Conservation (phyloP, 1,284 basidiomycete genomes). For the Phellopilus nigrolimitatus region DNA sequence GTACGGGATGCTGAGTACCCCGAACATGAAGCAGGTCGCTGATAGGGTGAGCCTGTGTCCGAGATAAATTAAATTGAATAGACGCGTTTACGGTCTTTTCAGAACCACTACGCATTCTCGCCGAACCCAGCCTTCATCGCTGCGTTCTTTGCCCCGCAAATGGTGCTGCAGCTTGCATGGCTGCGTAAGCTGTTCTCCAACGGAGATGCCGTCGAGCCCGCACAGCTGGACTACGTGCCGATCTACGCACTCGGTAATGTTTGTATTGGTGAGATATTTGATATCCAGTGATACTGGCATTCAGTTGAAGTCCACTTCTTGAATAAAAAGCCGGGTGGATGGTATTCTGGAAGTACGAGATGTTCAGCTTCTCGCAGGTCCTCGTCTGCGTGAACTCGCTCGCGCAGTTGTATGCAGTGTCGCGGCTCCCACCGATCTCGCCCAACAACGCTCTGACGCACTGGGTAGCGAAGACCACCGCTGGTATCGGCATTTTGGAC, state of each 20-base stretch:
- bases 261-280: slow-evolving; percentile 31
- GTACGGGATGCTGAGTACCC: slow-evolving; percentile 30
- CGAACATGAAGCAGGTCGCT: slow-evolving; percentile 35
- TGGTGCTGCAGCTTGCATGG: slow-evolving; percentile 30
- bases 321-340: slow-evolving; percentile 31
- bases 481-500: slow-evolving; percentile 33
- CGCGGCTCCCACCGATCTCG: slow-evolving; percentile 25
- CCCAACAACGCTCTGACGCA: slow-evolving; percentile 27
- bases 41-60: slow-evolving; percentile 29
- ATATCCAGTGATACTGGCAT: not conserved
- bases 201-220: slow-evolving; percentile 22
- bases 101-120: slow-evolving; percentile 36
- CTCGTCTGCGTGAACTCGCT: slow-evolving; percentile 32
- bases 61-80: not conserved
- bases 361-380: slow-evolving; percentile 29
- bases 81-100: not conserved
- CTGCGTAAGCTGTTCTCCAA: slow-evolving; percentile 28
- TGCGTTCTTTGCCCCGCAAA: slow-evolving; percentile 33
- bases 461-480: slow-evolving; percentile 32
- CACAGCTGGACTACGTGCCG: slow-evolving; percentile 29
- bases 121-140: slow-evolving; percentile 33
- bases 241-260: slow-evolving; percentile 33
- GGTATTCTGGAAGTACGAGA: slow-evolving; percentile 31
- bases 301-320: not conserved
- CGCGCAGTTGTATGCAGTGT: slow-evolving; percentile 31